Conservation (phyloP, 345 rosid genomes). For the Citrus hindsii region DNA sequence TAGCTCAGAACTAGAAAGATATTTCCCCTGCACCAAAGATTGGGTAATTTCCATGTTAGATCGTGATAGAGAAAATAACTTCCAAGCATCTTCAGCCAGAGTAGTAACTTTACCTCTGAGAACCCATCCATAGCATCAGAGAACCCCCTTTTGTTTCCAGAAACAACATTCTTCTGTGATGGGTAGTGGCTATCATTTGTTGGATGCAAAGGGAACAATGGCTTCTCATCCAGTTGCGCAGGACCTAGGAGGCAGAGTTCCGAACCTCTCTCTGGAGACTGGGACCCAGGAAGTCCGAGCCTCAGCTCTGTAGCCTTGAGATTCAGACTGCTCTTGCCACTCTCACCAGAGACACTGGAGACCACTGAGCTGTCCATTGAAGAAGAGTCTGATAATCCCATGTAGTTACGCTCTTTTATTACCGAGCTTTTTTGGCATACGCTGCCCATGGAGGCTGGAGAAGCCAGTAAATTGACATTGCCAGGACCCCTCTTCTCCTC, state of each 20-base stretch:
- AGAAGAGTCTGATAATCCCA: slow-evolving; percentile 51
- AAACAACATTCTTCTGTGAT: slow-evolving; percentile 39
- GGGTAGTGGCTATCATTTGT: slow-evolving; percentile 37
- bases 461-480: slow-evolving; percentile 35
- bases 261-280: slow-evolving; percentile 43
- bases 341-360: slow-evolving; percentile 22
- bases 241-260: slow-evolving; percentile 30
- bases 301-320: slow-evolving; percentile 65
- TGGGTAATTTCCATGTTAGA: slow-evolving; percentile 15
- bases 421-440: slow-evolving; percentile 36
- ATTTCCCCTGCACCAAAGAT: slow-evolving; percentile 45
- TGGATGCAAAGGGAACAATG: slow-evolving; percentile 58
- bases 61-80: neutral
- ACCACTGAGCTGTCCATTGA: slow-evolving; percentile 37
- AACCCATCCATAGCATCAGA: slow-evolving; percentile 57
- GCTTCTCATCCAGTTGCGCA: slow-evolving; percentile 47
- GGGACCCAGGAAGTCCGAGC: slow-evolving; percentile 81
- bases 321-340: slow-evolving; percentile 36
- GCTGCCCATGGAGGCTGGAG: slow-evolving; percentile 42
- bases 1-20: slow-evolving; percentile 33
- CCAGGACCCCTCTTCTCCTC: slow-evolving; percentile 46
- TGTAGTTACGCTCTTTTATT: slow-evolving; percentile 51
- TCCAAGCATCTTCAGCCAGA: neutral
- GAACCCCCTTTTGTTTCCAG: slow-evolving; percentile 70
- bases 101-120: slow-evolving; percentile 42